These are phyloP conservation scores for Pseudomonodictys pantanalensis DNA, from an alignment of 495 filamentous ascomycete genomes.

Conservation along the genomic window DNA sequence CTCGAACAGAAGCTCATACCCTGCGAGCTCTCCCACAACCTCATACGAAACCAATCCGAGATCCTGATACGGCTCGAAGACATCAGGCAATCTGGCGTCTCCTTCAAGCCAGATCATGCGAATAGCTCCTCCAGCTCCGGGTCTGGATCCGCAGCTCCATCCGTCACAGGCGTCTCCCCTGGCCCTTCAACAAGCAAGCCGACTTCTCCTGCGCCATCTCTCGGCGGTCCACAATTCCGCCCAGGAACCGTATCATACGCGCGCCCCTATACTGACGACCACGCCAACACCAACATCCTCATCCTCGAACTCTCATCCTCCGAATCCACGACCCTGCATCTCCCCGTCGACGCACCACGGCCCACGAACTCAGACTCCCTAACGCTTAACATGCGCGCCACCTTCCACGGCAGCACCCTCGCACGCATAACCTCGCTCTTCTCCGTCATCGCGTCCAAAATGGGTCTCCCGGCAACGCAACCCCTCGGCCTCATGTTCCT, in stretches of 20 bases:
- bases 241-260: conserved; percentile 71
- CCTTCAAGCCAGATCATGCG: conserved; percentile 54
- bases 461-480: conserved; percentile 65
- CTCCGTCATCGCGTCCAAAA: conserved; percentile 76
- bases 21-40: conserved; percentile 74
- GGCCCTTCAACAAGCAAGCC: neutral
- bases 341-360: conserved; percentile 33
- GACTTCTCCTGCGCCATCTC: conserved; percentile 11
- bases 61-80: conserved; percentile 82
- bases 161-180: conserved; percentile 1
- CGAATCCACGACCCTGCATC: conserved; percentile 64
- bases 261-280: conserved; percentile 77
- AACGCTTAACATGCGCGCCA: conserved; percentile 50
- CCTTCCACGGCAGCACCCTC: conserved; percentile 69
- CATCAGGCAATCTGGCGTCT: conserved; percentile 78
- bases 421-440: conserved; percentile 69
- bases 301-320: conserved; percentile 70
- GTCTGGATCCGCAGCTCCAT: neutral
- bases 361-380: conserved; percentile 1
- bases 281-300: conserved; percentile 56
- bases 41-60: conserved; percentile 62
- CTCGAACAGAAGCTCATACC: conserved; percentile 85
- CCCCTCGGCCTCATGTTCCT: conserved; percentile 67
- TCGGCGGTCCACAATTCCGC: conserved; percentile 15
- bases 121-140: conserved; percentile 11